Base-by-base conservation (phyloP, 2,329 filamentous ascomycete species). In the Phyllosticta citrichinensis region DNA sequence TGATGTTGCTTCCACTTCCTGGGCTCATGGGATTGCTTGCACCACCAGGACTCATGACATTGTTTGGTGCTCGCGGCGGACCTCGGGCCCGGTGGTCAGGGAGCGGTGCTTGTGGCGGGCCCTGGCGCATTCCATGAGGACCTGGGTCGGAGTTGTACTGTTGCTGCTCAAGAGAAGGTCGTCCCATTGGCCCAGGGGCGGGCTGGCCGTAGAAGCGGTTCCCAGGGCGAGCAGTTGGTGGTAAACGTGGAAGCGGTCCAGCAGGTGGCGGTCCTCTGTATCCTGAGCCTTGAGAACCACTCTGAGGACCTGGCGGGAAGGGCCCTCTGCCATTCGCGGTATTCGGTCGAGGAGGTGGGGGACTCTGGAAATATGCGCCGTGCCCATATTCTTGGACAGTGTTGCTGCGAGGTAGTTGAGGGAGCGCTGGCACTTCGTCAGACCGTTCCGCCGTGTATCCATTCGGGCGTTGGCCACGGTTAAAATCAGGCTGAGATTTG, bases 391-490 rank as follows among this genome's bases (percentile, higher is more conserved):
- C 60, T 3, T 57, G 52, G 59, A 57, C 60, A 74, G 80, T 68
- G 79, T 74, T 51, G 75, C 65, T 68, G 56, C 66, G 77, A 11
- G 85, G 84, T 30, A 86, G 73, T 2, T 79, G 76, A 17, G 72
- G 71, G 50, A 74, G 64, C 1, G 68, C 67, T 22, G 83, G 83
- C 20, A 79, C 77, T 66, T 89, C 85, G 25, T 77, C 80, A 1
- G 83, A 85, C 81, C 92, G 87, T 68, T 91, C 89, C 65, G 91
- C 91, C 1, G 88, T 80, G 9, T 59, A 61, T 9, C 63, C 62
- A 51, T 67, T 66, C 11, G 64, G 63, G 52, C 73, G 70, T 53
- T 71, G 71, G 0, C 65, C 67, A 58, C 73, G 68, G 56, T 62
- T 62, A 30, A 88, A 74, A 68, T 88, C 82, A 30, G 86, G 85